phyloP scores from a whole-genome alignment of 768 basidiomycete genomes.

The Suillus occidentalis region DNA sequence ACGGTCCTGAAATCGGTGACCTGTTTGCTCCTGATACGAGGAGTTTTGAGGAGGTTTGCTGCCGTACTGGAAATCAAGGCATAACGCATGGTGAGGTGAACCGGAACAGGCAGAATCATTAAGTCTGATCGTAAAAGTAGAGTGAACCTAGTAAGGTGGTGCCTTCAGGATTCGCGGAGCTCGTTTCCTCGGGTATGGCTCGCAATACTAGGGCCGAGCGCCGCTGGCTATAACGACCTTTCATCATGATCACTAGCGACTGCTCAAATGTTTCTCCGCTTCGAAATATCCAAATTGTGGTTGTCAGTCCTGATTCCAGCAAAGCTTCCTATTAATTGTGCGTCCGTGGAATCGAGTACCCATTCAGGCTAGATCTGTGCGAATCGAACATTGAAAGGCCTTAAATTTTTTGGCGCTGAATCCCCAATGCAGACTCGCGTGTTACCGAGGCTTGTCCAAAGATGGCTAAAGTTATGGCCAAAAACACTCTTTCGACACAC shows the following conservation, averaged over 20 bases:
- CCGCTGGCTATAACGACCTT: conserved; percentile 30
- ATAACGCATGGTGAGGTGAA: conserved; percentile 34
- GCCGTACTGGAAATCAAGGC: conserved; percentile 26
- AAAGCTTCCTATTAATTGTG: conserved; percentile 40
- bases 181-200: conserved; percentile 28
- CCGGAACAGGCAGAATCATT: conserved; percentile 29
- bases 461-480: conserved; percentile 32
- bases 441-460: conserved; percentile 26
- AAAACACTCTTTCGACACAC: conserved; percentile 10
- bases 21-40: conserved; percentile 19
- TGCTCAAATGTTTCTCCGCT: conserved; percentile 40
- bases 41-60: conserved; percentile 28
- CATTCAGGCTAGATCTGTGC: conserved; percentile 45
- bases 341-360: conserved; percentile 44
- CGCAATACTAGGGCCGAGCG: conserved; percentile 32
- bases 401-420: conserved; percentile 26
- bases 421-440: conserved; percentile 27
- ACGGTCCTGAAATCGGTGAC: conserved; percentile 17
- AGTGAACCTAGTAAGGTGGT: conserved; percentile 22
- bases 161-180: conserved; percentile 34
- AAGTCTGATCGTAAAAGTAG: conserved; percentile 33
- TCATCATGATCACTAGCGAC: conserved; percentile 38
- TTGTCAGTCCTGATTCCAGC: conserved; percentile 29
- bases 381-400: conserved; percentile 12
- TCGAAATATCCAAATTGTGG: conserved; percentile 47